Percentiles rank a stretch among this genome's conserved stretches.
These are phyloP conservation scores for Penicillium frequentans DNA, from an alignment of 2,329 filamentous ascomycete species.

Conservation along the genomic window DNA sequence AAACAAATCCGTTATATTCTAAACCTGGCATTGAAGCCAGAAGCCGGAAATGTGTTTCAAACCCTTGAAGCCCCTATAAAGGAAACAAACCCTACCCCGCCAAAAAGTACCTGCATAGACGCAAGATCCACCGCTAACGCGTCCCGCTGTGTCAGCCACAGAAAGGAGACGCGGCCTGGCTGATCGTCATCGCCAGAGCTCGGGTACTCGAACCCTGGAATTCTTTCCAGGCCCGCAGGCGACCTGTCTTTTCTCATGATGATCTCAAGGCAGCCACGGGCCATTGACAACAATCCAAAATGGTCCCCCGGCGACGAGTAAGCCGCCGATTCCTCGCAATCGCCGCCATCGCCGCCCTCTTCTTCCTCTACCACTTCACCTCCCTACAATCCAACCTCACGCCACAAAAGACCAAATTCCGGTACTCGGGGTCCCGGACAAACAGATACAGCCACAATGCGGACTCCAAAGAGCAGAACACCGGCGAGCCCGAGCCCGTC, in stretches of 20 bases:
- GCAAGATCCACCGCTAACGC: conserved; percentile 8
- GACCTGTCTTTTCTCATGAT: conserved; percentile 5
- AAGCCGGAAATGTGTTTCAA: neutral
- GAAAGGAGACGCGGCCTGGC: conserved; percentile 5
- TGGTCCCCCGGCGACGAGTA: conserved; percentile 45
- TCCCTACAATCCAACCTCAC: conserved; percentile 57
- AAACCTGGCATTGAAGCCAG: neutral
- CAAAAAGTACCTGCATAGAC: neutral
- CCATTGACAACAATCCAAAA: conserved; percentile 15
- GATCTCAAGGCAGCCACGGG: neutral
- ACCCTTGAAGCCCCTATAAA: neutral
- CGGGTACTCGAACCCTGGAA: neutral
- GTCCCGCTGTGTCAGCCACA: conserved; percentile 21
- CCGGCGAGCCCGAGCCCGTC: conserved; percentile 15
- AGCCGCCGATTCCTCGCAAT: conserved; percentile 43
- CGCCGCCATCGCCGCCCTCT: conserved; percentile 57
- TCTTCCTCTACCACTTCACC: conserved; percentile 60
- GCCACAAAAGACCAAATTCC: too few species aligned
- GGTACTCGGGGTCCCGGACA: too few species aligned
- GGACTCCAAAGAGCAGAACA: neutral
- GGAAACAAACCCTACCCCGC: neutral
- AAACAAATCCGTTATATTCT: neutral
- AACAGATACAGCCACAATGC: neutral
- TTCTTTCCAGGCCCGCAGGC: conserved; percentile 6
- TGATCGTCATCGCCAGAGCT: conserved; percentile 7